Evolutionary conservation across 129 eudicot species (phyloP).

Genomic region (Centaurea solstitialis): DNA sequence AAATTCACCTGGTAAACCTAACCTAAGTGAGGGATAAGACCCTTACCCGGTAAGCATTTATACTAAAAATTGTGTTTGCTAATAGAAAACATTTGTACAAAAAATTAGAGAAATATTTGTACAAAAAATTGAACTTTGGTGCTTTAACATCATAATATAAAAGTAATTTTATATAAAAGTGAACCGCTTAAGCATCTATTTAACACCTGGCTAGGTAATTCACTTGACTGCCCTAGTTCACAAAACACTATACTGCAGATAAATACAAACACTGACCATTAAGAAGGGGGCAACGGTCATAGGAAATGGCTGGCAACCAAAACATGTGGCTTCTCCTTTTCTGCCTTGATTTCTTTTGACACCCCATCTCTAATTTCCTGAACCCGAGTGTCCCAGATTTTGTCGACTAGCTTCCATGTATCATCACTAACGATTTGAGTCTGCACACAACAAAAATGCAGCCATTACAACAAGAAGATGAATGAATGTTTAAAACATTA

Average conservation of each 20-base stretch:
- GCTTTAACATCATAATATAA: background rate
- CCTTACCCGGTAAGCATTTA: too few species aligned
- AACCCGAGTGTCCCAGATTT: constrained; percentile 66
- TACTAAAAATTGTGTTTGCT: too few species aligned
- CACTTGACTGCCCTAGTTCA: background rate
- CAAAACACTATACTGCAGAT: background rate
- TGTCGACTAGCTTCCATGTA: constrained; percentile 85
- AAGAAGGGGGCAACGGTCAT: constrained; percentile 26
- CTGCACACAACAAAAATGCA: constrained; percentile 32
- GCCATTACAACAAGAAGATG: background rate
- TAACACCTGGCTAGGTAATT: background rate
- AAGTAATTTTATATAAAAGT: background rate
- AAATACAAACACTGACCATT: constrained; percentile 28
- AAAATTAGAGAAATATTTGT: background rate
- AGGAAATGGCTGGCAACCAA: constrained; percentile 82
- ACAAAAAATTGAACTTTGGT: background rate
- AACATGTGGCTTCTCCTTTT: constrained; percentile 61
- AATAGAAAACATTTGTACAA: background rate
- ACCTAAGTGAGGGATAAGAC: too few species aligned
- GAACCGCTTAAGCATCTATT: background rate
- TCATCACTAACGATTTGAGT: constrained; percentile 89
- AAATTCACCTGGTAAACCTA: too few species aligned
- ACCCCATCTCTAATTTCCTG: constrained; percentile 62
- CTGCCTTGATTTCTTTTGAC: constrained; percentile 55
- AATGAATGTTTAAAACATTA: background rate